Evolutionary conservation across 1,139 yeast genomes (phyloP), one percentile per base, ranked within the genome.

Genomic region (Lodderomyces orthopsilosis): DNA sequence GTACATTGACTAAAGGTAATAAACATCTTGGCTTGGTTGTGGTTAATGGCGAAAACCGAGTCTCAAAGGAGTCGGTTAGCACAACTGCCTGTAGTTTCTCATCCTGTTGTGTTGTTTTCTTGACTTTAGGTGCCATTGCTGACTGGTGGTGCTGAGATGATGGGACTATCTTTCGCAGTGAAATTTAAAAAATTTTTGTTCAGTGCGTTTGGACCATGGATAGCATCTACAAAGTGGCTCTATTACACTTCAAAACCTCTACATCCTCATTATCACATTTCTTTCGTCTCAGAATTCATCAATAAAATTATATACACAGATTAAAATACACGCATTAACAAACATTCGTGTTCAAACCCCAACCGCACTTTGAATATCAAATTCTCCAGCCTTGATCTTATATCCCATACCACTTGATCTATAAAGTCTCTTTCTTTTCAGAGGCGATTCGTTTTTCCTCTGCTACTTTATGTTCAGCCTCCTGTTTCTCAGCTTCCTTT

Each of bases 51-150:
- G 86, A 83, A 65, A 93, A 93, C 54, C 96, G 73, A 3, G 94
- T 84, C 63, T 90, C 88, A 57, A 88, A 93, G 18, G 97, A 87
- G 64, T 93, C 99, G 14, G 96, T 87, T 56, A 93, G 76, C 24
- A 93, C 96, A 48, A 93, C 84, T 6, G 98, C 98, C 66, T 91
- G 98, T 47, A 91, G 75, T 51, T 89, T 75, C 50, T 84, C 88
- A 61, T 83, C 91, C 27, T 76, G 79, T 19, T 75, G 61, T 59
- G 77, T 77, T 56, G 69, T 75, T 54, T 75, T 75, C 61, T 72
- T 75, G 44, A 55, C 61, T 71, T 75, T 46, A 12, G 45, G 45
- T 28, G 45, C 40, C 45, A 42, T 42, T 22, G 24, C 18, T 22
- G 5, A 26, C 18, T n/a, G 30, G n/a, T 8, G 12, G 6, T 26